phyloP scores from a whole-genome alignment of 2,329 filamentous ascomycete genomes.

The Colletotrichum horii region DNA sequence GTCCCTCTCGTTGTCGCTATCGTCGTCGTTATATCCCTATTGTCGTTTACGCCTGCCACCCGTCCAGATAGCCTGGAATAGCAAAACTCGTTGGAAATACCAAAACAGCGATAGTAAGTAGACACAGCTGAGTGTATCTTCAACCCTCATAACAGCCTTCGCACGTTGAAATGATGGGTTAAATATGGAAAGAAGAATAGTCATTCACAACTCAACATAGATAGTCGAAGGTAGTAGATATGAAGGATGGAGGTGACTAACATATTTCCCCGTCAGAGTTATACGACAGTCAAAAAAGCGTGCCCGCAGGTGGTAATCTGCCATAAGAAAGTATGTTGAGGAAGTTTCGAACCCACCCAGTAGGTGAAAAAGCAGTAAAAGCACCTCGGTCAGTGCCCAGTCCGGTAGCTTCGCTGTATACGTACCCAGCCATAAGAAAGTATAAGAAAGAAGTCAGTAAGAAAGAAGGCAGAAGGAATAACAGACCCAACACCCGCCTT shows the following conservation, averaged over 20 bases:
- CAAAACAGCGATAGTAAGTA: accelerated
- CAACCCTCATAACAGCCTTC: background rate
- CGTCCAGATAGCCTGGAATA: background rate
- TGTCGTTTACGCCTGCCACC: background rate
- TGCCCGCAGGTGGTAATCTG: background rate
- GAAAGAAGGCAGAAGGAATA: background rate
- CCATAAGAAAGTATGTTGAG: background rate
- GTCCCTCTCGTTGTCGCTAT: background rate
- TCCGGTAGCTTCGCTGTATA: too few relatives aligned
- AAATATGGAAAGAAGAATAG: background rate
- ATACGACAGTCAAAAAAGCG: background rate
- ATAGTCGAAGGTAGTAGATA: background rate
- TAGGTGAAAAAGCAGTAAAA: too few relatives aligned
- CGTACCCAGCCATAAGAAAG: too few relatives aligned
- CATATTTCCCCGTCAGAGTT: background rate
- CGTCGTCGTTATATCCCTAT: background rate
- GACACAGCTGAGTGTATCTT: background rate
- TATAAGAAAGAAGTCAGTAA: too few relatives aligned
- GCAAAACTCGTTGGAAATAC: background rate
- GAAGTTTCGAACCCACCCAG: too few relatives aligned
- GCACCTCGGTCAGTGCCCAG: too few relatives aligned
- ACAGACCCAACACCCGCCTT: accelerated
- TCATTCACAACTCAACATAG: background rate
- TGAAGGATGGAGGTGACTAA: background rate
- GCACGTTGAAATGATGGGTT: background rate